These are phyloP conservation scores for Aspergillus viridinutans DNA, from an alignment of 2,329 filamentous ascomycete species.

Conservation along the genomic window DNA sequence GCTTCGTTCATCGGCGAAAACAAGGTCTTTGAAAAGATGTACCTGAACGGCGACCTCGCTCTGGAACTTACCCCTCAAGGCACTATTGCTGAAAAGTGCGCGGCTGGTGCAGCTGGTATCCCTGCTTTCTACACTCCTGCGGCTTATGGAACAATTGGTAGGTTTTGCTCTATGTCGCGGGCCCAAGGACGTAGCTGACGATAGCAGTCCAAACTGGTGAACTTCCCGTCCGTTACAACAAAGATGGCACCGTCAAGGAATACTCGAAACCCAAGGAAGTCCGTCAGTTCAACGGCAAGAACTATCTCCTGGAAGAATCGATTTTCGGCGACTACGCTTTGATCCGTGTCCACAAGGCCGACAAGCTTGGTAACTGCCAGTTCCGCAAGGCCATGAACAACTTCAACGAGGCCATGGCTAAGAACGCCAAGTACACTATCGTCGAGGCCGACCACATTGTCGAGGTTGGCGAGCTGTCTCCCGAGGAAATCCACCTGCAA, in stretches of 20 bases:
- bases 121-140: slow-evolving; percentile 84
- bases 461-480: slow-evolving; percentile 65
- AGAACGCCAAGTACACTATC: slow-evolving; percentile 73
- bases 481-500: slow-evolving; percentile 71
- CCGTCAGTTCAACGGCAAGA: slow-evolving; percentile 67
- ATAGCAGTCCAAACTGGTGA: slow-evolving; percentile 44
- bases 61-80: slow-evolving; percentile 87
- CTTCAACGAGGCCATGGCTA: slow-evolving; percentile 73
- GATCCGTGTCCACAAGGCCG: slow-evolving; percentile 70
- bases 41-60: slow-evolving; percentile 76
- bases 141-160: slow-evolving; percentile 67
- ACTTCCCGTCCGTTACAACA: slow-evolving; percentile 70
- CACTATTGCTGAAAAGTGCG: slow-evolving; percentile 80
- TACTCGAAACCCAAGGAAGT: slow-evolving; percentile 65
- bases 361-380: slow-evolving; percentile 72
- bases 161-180: slow-evolving; percentile 22
- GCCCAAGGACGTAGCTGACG: slow-evolving; percentile 35
- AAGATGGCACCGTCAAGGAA: slow-evolving; percentile 74
- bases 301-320: slow-evolving; percentile 72
- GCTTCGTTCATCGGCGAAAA: slow-evolving; percentile 75
- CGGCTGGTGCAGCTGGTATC: slow-evolving; percentile 78
- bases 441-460: slow-evolving; percentile 86
- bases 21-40: slow-evolving; percentile 84
- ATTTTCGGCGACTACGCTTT: slow-evolving; percentile 74
- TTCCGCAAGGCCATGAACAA: slow-evolving; percentile 73